Evolutionary conservation across 148 eudicot genomes (phyloP).

Genomic region (Amaranthus palmeri): DNA sequence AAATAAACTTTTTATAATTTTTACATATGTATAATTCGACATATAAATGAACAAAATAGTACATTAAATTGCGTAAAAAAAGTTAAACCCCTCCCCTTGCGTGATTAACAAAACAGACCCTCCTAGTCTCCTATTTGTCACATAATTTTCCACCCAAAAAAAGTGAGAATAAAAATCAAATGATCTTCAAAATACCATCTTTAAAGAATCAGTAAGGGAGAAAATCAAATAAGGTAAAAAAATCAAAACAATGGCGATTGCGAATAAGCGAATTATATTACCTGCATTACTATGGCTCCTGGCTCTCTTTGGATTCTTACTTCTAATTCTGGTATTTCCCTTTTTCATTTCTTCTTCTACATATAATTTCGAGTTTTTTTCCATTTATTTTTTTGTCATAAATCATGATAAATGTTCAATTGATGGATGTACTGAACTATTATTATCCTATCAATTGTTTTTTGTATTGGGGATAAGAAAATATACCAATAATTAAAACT

Average conservation of each 20-base stretch:
- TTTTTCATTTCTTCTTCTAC: neutral
- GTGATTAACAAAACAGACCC: no score
- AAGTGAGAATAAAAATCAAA: neutral
- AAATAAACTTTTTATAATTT: no score
- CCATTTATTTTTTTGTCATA: neutral
- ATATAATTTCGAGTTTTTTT: neutral
- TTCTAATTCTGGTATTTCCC: constrained; percentile 58
- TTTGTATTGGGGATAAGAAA: neutral
- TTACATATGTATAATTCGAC: no score
- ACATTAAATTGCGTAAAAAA: no score
- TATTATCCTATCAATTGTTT: neutral
- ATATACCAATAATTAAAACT: neutral
- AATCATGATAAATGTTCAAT: neutral
- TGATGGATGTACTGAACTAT: neutral
- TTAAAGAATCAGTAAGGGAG: neutral
- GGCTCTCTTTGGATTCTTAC: constrained; percentile 68
- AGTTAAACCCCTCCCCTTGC: no score
- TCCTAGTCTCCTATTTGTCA: no score
- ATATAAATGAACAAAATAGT: no score
- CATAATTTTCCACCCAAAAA: no score
- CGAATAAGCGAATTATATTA: constrained; percentile 19
- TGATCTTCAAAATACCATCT: no score
- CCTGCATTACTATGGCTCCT: constrained; percentile 55
- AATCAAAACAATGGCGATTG: constrained; percentile 26
- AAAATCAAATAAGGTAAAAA: neutral